phyloP scores from a whole-genome alignment of 805 yeast genomes.

The Yarrowia porcina region DNA sequence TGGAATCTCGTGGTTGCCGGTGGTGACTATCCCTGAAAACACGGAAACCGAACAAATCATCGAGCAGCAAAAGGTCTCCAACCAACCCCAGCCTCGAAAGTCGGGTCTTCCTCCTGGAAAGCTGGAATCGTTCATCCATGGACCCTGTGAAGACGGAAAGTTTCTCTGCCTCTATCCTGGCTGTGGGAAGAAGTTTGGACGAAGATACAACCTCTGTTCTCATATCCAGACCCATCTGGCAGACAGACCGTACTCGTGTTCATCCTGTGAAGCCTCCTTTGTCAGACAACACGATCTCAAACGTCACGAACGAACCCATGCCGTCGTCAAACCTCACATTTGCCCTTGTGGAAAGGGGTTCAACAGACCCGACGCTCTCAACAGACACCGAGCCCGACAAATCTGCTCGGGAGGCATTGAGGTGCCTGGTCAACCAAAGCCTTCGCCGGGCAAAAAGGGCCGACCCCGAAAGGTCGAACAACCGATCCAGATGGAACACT shows the following conservation, averaged over 20 bases:
- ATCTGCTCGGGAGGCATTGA: constrained; percentile 71
- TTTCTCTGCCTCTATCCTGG: constrained; percentile 71
- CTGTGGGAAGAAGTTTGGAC: constrained; percentile 79
- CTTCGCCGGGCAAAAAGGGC: constrained; percentile 40
- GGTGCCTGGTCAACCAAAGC: constrained; percentile 31
- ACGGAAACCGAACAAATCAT: constrained; percentile 34
- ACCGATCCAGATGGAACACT: constrained; percentile 8
- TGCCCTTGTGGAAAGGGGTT: constrained; percentile 96
- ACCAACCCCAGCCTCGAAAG: constrained; percentile 38
- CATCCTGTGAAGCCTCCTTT: constrained; percentile 71
- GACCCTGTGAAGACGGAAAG: constrained; percentile 68
- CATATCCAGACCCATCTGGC: constrained; percentile 96
- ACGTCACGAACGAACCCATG: constrained; percentile 85
- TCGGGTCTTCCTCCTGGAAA: constrained; percentile 86
- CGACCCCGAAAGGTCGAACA: constrained; percentile 37
- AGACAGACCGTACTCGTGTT: constrained; percentile 88
- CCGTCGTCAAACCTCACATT: constrained; percentile 57
- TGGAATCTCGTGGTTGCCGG: constrained; percentile 39
- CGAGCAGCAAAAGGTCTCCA: constrained; percentile 34
- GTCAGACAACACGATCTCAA: constrained; percentile 94
- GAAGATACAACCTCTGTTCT: constrained; percentile 88
- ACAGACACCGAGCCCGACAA: constrained; percentile 72
- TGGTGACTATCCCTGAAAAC: constrained; percentile 38
- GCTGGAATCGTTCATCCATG: constrained; percentile 75
- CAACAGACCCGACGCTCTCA: constrained; percentile 83